Evolutionary conservation across 208 protist species (phyloP), one percentile per base, ranked within the genome.

Genomic region (Leishmania lainsoni): DNA sequence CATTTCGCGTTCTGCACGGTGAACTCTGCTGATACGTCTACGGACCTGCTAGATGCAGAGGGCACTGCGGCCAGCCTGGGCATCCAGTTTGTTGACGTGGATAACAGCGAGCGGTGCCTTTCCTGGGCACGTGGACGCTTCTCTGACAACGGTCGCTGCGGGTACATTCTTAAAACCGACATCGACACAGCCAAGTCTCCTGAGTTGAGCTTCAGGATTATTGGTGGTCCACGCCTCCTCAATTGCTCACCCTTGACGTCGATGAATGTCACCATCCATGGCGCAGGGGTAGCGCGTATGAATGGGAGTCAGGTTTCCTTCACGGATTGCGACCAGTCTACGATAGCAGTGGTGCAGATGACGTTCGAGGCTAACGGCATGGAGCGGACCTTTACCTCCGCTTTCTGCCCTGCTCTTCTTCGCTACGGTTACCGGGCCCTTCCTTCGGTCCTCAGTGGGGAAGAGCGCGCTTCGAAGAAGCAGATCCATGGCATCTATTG

Each of bases 151-250:
- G 94, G 92, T 35, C 89, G 86, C 45, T 95, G 90, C 78, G 94
- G 94, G 39, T 97, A 97, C 87, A 74, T 97, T 10, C 88, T 97
- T 20, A 95, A 95, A 77, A 94, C 82, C 32, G 83, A 89, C 79
- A 70, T 86, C 39, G 91, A 91, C 52, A 72, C 68, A 1, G 80
- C 92, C 22, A 87, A 85, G 78, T 85, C 75, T 8, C 73, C 88
- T 22, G 88, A 91, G 72, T 59, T 93, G 69, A 89, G 61, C 54
- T 52, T 97, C 69, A 89, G 91, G 59, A 81, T 97, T 73, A 94
- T 97, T 77, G 86, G 86, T 61, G 94, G 94, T 0, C 94, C 92
- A 29, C 88, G 91, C 35, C 87, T 90, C 61, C 82, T 95, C 49
- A 87, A 89, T 42, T 89, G 87, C 52, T 71, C 87, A 12, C 74